These are phyloP conservation scores for Talaromyces sp. DNA, from an alignment of 2,329 filamentous ascomycete genomes.

Conservation along the genomic window DNA sequence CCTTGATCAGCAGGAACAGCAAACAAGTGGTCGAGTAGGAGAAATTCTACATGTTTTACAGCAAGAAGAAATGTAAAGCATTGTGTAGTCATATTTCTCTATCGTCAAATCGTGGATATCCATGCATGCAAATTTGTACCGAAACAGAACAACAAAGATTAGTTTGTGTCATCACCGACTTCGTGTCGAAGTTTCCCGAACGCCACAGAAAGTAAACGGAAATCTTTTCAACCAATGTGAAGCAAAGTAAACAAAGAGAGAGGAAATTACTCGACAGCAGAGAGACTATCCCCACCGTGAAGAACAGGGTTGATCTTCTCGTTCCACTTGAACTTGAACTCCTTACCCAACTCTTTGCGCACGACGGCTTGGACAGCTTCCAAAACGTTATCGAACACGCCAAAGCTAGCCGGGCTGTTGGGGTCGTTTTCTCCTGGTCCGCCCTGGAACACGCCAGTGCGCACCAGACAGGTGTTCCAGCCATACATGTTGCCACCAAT, in stretches of 20 bases:
- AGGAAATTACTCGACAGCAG: slow-evolving; percentile 52
- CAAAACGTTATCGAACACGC: slow-evolving; percentile 70
- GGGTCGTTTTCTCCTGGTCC: slow-evolving; percentile 64
- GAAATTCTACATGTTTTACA: not conserved
- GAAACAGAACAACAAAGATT: not conserved
- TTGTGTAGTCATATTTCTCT: slow-evolving; percentile 1
- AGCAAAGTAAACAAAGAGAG: not conserved
- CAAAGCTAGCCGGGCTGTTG: slow-evolving; percentile 73
- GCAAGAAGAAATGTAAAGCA: too few relatives aligned
- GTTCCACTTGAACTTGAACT: slow-evolving; percentile 71
- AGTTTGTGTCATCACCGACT: not conserved
- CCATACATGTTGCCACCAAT: slow-evolving; percentile 76
- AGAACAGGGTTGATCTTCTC: slow-evolving; percentile 67
- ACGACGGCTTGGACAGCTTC: slow-evolving; percentile 67
- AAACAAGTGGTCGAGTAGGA: not conserved
- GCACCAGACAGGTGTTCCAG: slow-evolving; percentile 76
- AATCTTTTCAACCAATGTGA: not conserved
- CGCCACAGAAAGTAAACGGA: not conserved
- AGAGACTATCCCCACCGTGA: slow-evolving; percentile 48
- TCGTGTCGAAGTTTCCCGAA: not conserved
- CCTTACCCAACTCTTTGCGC: slow-evolving; percentile 66
- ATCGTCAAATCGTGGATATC: slow-evolving; percentile 17
- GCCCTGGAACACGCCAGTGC: slow-evolving; percentile 75
- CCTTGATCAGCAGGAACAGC: not conserved
- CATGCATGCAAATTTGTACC: slow-evolving; percentile 19